Conservation (phyloP, 306 rosid species). For the Quercus aquifolioides region DNA sequence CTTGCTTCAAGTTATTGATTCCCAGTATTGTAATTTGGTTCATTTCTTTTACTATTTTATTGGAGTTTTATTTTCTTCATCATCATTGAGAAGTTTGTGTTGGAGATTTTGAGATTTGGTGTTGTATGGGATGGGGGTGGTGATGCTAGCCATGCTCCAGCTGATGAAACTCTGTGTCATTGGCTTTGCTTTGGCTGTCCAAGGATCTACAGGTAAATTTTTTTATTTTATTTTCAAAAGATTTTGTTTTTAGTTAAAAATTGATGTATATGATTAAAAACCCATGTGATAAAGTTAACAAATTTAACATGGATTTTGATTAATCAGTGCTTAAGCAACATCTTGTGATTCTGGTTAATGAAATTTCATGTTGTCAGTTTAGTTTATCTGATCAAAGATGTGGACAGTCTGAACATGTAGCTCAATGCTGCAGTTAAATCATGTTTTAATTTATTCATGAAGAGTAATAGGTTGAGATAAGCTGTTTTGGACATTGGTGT, state of each 20-base stretch:
- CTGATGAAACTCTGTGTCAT: conserved; percentile 52
- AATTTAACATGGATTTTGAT: background rate
- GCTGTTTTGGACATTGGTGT: background rate
- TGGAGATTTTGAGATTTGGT: conserved; percentile 28
- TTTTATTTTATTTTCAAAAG: conserved; percentile 8
- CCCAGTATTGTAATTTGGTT: conserved; percentile 24
- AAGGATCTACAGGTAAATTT: conserved; percentile 65
- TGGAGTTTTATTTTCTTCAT: conserved; percentile 5
- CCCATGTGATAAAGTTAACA: background rate
- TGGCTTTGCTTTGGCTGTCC: conserved; percentile 43
- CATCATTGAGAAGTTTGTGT: conserved; percentile 25
- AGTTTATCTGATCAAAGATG: conserved; percentile 6
- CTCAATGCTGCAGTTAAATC: background rate
- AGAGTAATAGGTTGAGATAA: background rate
- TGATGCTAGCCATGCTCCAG: conserved; percentile 42
- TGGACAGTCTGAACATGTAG: background rate
- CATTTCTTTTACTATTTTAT: conserved; percentile 20
- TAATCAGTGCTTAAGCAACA: conserved; percentile 8
- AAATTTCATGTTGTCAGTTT: conserved; percentile 1
- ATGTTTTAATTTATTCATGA: background rate
- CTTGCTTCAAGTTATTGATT: conserved; percentile 63
- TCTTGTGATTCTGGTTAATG: conserved; percentile 17
- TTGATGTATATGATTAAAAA: conserved; percentile 1
- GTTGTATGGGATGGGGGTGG: conserved; percentile 55
- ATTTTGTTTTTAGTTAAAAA: background rate